phyloP scores from a whole-genome alignment of 345 rosid genomes.

The Toxicodendron radicans region DNA sequence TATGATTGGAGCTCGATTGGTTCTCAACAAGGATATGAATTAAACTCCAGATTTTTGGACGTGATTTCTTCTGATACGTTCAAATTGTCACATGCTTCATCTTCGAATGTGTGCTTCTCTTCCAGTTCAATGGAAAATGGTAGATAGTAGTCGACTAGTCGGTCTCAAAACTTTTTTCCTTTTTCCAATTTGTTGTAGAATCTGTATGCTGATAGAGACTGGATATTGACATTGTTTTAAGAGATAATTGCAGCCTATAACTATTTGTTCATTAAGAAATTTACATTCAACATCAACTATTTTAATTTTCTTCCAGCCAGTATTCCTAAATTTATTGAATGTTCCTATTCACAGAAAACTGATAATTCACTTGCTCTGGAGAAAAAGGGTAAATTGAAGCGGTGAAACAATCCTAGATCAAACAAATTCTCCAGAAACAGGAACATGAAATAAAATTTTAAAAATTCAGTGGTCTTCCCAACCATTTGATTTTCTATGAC shows the following conservation, averaged over 20 bases:
- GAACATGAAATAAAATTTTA: not conserved
- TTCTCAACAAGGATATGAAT: conserved; percentile 16
- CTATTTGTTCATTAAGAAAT: not conserved
- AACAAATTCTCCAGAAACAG: not conserved
- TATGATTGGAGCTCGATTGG: conserved; percentile 22
- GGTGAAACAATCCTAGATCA: not conserved
- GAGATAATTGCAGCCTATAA: not conserved
- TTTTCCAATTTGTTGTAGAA: not conserved
- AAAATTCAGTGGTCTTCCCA: no score
- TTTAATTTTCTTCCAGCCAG: not conserved
- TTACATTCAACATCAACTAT: not conserved
- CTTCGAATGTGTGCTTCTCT: conserved; percentile 35
- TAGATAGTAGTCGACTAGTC: conserved; percentile 33
- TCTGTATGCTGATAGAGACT: no score
- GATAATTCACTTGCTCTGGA: no score
- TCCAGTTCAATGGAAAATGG: conserved; percentile 33
- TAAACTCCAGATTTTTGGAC: conserved; percentile 17
- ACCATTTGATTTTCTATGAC: no score
- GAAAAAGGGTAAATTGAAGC: not conserved
- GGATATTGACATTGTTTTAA: no score
- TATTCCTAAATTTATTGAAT: no score
- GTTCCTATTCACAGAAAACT: no score
- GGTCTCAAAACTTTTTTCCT: no score
- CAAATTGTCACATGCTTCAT: conserved; percentile 27
- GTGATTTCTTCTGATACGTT: conserved; percentile 24